Base-by-base conservation (phyloP, 148 eudicot species). In the Chenopodium album region DNA sequence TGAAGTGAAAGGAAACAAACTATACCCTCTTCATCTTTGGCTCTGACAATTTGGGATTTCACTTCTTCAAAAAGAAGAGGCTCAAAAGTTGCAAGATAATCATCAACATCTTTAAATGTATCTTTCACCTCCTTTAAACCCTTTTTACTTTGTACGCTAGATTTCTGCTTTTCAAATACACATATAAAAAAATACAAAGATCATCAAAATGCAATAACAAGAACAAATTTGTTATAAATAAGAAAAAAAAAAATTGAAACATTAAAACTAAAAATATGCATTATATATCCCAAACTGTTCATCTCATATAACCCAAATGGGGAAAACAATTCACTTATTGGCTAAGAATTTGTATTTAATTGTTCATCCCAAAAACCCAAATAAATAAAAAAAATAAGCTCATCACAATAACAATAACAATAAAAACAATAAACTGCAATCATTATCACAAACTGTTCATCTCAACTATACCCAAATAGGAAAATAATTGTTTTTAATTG, bases 51-150 rank as follows among this genome's bases (percentile, higher is more conserved):
- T 86, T 93, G 96, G n/a, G 96, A 90, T 86, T 95, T 92, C 71
- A 90, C 97, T 85, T 95, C 98, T 89, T 93, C 98, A 76, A 95
- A 95, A 63, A 95, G 88, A 78, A 93, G 93, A 11, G 97, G 97
- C 87, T 93, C 98, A 60, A 95, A 95, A 10, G 91, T 92, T 7
- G 86, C 79, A 66, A 95, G 89, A 83, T 93, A 95, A 65, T 95
- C 99, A 78, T 91, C 89, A 66, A 92, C 90, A 83, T 93, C 91
- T 52, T 80, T 84, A 79, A 83, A 95, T 10, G 92, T 89, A 80
- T 90, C 86, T 88, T 93, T 93, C 80, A 92, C 99, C 84, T 88
- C 34, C 78, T 73, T 88, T 80, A 95, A 70, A 6, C 64, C 84
- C 56, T 83, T 88, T 54, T 75, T 85, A 11, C 4, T 71, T 13